Evolutionary conservation across 2,329 filamentous ascomycete species (phyloP), one percentile per base, ranked within the genome.

Genomic region (Colletotrichum eremochloae): DNA sequence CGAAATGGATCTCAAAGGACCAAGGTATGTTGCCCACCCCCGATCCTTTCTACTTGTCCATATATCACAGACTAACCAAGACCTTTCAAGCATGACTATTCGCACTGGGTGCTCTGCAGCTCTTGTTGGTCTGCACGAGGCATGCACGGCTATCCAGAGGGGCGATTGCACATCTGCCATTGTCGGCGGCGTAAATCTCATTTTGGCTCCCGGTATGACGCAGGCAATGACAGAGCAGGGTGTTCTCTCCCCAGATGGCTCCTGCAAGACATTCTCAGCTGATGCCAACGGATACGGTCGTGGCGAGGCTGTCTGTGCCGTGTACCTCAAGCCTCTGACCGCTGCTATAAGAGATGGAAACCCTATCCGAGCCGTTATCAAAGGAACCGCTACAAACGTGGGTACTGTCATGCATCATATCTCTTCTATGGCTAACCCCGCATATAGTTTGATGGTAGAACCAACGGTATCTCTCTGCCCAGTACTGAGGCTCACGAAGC

Each of bases 211-310:
- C 0, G 70, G 75, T 2, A 66, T 77, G 46, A 74, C 71, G 8
- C 29, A 33, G n/a, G 50, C 53, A 24, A 24, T 72, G 64, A 31
- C 67, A n/a, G 61, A 68, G 18, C 48, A 68, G 52, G 64, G 67
- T 14, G 40, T 75, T 5, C 71, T 76, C 15, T 74, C 72, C 24
- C 74, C 74, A 9, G 65, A 66, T 15, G 66, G 70, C 18, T 68
- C 55, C 3, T 75, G 66, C 63, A 58, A 76, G 36, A 75, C 72
- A 33, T 83, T 80, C 63, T 83, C 84, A 63, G 66, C 76, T 6
- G 74, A 75, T 12, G 84, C 81, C 2, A 77, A 83, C 65, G 85
- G 85, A 1, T 87, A 85, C 71, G 82, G 77, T 0, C 78, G 84
- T 14, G 84, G 82, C 4, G 85, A 87, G 71, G 84, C 83, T 3